phyloP scores from a whole-genome alignment of 2,329 filamentous ascomycete genomes.

The Penicillium sp. region DNA sequence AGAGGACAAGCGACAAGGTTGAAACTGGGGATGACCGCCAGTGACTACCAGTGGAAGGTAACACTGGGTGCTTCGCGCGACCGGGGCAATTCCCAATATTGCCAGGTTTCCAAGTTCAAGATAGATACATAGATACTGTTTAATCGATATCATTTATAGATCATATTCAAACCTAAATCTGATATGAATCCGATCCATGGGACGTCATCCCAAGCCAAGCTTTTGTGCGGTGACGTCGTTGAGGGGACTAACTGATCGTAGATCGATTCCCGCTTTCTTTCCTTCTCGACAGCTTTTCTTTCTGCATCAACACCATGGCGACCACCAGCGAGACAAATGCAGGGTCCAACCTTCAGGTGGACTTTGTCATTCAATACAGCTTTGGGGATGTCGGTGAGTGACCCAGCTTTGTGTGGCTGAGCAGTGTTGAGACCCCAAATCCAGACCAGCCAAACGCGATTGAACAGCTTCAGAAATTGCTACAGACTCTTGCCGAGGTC shows the following conservation, averaged over 20 bases:
- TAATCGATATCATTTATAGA: no score
- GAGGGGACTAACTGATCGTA: not conserved
- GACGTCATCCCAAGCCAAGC: slow-evolving; percentile 8
- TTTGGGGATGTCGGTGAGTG: slow-evolving; percentile 65
- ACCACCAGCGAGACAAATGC: slow-evolving; percentile 26
- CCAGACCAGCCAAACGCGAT: slow-evolving; percentile 69
- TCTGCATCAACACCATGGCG: slow-evolving; percentile 26
- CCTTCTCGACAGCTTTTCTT: not conserved
- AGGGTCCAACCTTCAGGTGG: slow-evolving; percentile 67
- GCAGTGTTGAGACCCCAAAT: slow-evolving; percentile 1
- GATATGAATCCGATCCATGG: no score
- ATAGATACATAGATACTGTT: no score
- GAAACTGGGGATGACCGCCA: no score
- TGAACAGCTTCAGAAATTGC: slow-evolving; percentile 74
- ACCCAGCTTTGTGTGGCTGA: not conserved
- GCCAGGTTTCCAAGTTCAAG: no score
- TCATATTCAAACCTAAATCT: no score
- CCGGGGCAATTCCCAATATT: no score
- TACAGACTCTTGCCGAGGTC: slow-evolving; percentile 71
- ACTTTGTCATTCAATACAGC: slow-evolving; percentile 84
- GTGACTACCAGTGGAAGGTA: no score
- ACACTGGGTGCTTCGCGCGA: no score
- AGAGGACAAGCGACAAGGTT: no score
- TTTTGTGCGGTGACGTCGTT: slow-evolving; percentile 21
- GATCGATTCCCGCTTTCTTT: slow-evolving; percentile 2